Base-by-base conservation (phyloP, 805 yeast species). In the Wickerhamiella australiensis region DNA sequence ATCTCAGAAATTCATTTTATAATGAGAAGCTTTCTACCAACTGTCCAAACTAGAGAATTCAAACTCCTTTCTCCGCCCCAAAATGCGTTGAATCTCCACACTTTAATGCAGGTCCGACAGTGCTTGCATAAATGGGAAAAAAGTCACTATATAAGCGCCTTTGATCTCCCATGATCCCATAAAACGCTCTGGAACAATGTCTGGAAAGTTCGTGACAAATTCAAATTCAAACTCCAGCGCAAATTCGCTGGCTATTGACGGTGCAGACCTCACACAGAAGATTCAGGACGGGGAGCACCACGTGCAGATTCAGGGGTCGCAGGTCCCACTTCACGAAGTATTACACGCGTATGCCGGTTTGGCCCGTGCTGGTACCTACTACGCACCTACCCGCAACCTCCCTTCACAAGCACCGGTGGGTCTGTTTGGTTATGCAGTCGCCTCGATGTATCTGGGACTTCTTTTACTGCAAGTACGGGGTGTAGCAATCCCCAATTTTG, bases 391-490 rank as follows among this genome's bases (percentile, higher is more conserved):
- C 17, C 27, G 42, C n/a, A 72, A 72, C 53, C 69, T 79, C 54
- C 85, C 77, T 26, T 78, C 77, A 57, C 80, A 84, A 18, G 80
- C 80, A 20, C 82, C 85, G 6, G 64, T 79, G 49, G 85, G 85
- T 6, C 60, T 79, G 42, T 65, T 72, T 37, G 80, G 76, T 0
- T 79, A 79, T 58, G 80, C 81, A 1, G 59, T 78, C 49, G 77
- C 83, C 20, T 77, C 83, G 2, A 76, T 79, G 61, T 78, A 79
- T 15, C 63, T 78, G 44, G 73, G 79, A 3, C 60, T 79, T 57
- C 62, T 71, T 53, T 77, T 78, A 57, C 67, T 72, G n/a, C 73
- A 70, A 36, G 80, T 80, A 7, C 71, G 78, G 64, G 82, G 83
- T 25, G 78, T 78, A 35, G 56, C 65, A 8, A 67, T 70, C 41